phyloP scores from a whole-genome alignment of 805 yeast genomes.

The Metschnikowia matae region DNA sequence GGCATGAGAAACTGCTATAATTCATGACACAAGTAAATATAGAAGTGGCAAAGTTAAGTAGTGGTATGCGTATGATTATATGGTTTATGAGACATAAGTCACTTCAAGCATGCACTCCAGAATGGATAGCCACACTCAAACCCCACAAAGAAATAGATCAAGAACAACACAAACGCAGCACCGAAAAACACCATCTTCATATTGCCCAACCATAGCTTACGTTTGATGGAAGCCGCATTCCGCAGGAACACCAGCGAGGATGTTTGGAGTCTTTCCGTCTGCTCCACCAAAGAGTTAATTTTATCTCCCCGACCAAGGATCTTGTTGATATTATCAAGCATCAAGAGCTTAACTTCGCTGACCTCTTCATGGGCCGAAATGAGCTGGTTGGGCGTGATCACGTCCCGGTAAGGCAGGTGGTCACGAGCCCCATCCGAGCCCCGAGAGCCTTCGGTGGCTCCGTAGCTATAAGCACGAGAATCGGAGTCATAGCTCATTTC shows the following conservation, averaged over 20 bases:
- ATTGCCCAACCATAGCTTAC: slow-evolving; percentile 69
- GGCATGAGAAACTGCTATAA: neutral
- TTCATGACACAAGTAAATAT: too few species aligned
- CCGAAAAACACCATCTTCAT: slow-evolving; percentile 39
- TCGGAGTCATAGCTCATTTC: slow-evolving; percentile 43
- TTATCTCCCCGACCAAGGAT: slow-evolving; percentile 77
- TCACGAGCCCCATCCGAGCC: slow-evolving; percentile 1
- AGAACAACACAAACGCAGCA: slow-evolving; percentile 17
- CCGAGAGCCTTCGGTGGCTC: slow-evolving; percentile 23
- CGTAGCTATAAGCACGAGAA: slow-evolving; percentile 31
- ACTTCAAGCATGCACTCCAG: slow-evolving; percentile 13
- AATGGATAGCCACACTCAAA: slow-evolving; percentile 53
- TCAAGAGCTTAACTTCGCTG: slow-evolving; percentile 59
- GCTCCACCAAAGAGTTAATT: slow-evolving; percentile 66
- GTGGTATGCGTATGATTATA: too few species aligned
- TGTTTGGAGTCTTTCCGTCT: slow-evolving; percentile 68
- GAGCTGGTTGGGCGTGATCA: slow-evolving; percentile 35
- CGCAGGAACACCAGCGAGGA: slow-evolving; percentile 67
- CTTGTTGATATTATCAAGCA: slow-evolving; percentile 70
- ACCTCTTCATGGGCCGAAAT: slow-evolving; percentile 50
- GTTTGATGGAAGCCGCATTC: slow-evolving; percentile 57
- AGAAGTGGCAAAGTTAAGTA: too few species aligned
- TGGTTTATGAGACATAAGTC: too few species aligned
- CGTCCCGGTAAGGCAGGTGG: slow-evolving; percentile 6
- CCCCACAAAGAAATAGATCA: slow-evolving; percentile 47